A percentile compares a stretch with the other conserved stretches of the same genome.
These are phyloP conservation scores for Trichodelitschia bisporula DNA, from an alignment of 495 filamentous ascomycete genomes.

Conservation along the genomic window DNA sequence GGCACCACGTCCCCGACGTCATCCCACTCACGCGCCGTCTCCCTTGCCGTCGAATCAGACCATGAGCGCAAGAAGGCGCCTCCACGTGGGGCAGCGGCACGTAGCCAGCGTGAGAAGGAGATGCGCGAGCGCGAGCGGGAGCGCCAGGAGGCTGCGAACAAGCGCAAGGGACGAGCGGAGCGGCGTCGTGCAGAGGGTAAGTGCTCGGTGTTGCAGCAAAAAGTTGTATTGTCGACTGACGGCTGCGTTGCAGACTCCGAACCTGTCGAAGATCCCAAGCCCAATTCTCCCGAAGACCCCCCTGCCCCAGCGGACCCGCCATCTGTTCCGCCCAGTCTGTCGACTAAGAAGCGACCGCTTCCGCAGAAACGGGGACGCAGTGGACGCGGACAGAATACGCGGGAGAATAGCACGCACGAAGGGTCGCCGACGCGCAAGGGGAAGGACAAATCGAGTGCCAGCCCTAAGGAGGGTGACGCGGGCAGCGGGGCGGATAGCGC, in stretches of 20 bases:
- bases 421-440: too few relatives aligned
- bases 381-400: too few relatives aligned
- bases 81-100: conserved; percentile 33
- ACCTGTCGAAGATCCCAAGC: conserved; percentile 9
- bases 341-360: neutral
- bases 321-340: neutral
- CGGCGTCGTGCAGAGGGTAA: too few relatives aligned
- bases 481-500: too few relatives aligned
- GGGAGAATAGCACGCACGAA: too few relatives aligned
- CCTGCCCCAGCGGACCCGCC: conserved; percentile 4
- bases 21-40: conserved; percentile 21
- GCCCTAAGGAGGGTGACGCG: too few relatives aligned
- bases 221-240: too few relatives aligned
- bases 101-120: conserved; percentile 49
- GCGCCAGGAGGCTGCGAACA: conserved; percentile 41
- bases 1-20: conserved; percentile 34
- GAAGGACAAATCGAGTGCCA: too few relatives aligned
- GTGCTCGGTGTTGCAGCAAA: too few relatives aligned
- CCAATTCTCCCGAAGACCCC: conserved; percentile 2
- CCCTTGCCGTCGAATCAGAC: conserved; percentile 38
- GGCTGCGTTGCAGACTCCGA: too few relatives aligned
- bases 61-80: conserved; percentile 32
- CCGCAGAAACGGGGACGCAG: neutral
- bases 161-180: conserved; percentile 51
- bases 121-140: conserved; percentile 46